Base-by-base conservation (phyloP, 202 grass and related monocot species). In the Eragrostis tef region DNA sequence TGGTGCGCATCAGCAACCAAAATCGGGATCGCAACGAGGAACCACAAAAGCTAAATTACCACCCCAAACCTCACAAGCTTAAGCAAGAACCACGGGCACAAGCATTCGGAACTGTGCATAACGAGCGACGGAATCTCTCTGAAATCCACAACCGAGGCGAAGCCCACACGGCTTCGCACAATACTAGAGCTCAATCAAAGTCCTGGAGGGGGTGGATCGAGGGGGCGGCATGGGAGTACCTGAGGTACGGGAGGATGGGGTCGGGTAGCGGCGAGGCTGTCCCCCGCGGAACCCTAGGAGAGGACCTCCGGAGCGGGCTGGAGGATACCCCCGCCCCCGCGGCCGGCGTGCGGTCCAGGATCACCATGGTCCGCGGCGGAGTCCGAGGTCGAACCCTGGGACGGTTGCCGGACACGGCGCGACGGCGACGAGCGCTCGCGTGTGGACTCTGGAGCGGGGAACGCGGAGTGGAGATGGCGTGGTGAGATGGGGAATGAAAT, bases 171-270 rank as follows among this genome's bases (percentile, higher is more conserved):
- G 17, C 51, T 36, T 60, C 11, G 39, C 19, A 34, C 24, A 46
- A 27, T 2, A 17, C 6, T 66, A 52, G 74, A 61, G 54, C 1
- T 14, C 42, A 82, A 73, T 15, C 19, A 36, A 31, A n/a, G 72
- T 22, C 36, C 19, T 16, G 25, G 17, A 47, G 45, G 17, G 41
- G 45, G 22, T 34, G 36, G 16, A 86, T 75, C 1, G 43, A 9
- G 65, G 51, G 63, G 24, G 20, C 3, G 62, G 10, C 2, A 24
- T 41, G 59, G 54, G 11, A 16, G n/a, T 81, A 97, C 94, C 92
- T 81, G 56, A 93, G 84, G 80, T 85, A 90, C 1, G 92, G 92
- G 53, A 87, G 84, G 71, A 97, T 91, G 36, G 92, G 90, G 78
- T 97, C 94, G 61, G 67, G 76, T 29, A 66, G 83, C 48, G 54